A percentile compares a stretch with the other conserved stretches of the same genome.
phyloP scores from a whole-genome alignment of 352 stramenopile genomes.

The Pythium phragmiticola region DNA sequence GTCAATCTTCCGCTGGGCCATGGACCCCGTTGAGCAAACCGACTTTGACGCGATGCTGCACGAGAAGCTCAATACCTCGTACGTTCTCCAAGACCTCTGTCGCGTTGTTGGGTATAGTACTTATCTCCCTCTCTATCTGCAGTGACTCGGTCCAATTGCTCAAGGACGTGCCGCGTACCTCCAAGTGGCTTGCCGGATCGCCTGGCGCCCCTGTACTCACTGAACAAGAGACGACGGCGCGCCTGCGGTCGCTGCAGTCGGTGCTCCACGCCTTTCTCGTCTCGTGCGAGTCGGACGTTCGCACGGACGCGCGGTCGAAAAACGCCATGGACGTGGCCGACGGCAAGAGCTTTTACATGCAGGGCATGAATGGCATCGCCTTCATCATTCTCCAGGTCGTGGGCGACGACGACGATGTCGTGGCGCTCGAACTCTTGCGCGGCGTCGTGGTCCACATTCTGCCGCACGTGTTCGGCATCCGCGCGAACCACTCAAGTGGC shows the following conservation, averaged over 20 bases:
- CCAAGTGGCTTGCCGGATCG: conserved; percentile 67
- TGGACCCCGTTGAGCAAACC: conserved; percentile 27
- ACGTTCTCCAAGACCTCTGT: conserved; percentile 20
- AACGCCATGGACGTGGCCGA: conserved; percentile 21
- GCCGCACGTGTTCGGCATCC: conserved; percentile 76
- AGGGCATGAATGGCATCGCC: conserved; percentile 83
- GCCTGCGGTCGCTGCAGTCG: conserved; percentile 40
- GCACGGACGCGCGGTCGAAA: conserved; percentile 24
- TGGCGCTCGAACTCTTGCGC: conserved; percentile 59
- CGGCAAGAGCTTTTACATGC: conserved; percentile 72
- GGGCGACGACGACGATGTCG: conserved; percentile 50
- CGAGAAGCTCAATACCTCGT: conserved; percentile 50
- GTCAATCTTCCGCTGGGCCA: conserved; percentile 63
- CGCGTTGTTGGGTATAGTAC: neutral
- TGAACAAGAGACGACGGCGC: conserved; percentile 28
- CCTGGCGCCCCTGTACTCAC: conserved; percentile 51
- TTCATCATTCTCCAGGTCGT: conserved; percentile 76
- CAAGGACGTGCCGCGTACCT: conserved; percentile 80
- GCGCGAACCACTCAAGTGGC: conserved; percentile 28
- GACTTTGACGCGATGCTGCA: conserved; percentile 25
- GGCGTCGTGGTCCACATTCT: conserved; percentile 65
- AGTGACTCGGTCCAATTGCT: conserved; percentile 71
- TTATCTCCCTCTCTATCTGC: neutral
- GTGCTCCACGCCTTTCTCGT: conserved; percentile 74
- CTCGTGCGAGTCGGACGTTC: conserved; percentile 49